Evolutionary conservation across 805 yeast species (phyloP), one percentile per base, ranked within the genome.

Genomic region (Starmerella floricola): DNA sequence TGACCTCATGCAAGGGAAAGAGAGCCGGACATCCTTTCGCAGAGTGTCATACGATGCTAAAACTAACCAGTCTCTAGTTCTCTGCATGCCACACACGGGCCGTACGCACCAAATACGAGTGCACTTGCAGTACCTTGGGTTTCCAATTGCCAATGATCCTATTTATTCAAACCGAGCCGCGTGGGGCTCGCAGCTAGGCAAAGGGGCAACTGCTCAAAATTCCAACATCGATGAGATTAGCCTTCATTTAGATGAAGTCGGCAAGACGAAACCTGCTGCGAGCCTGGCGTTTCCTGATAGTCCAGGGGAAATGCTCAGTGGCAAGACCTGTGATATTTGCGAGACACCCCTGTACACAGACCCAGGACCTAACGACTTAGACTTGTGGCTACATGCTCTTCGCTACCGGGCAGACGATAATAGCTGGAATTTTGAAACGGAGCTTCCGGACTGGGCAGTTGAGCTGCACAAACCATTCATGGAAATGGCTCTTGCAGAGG

Each of bases 101-200:
- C 69, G 98, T 56, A 85, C 96, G 0, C 98, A 88, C 60, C 98
- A 88, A 58, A 86, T 91, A 38, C 67, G 98, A 46, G 94, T 91
- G 1, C 98, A 91, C 63, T 62, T 91, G 43, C 95, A 87, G 61
- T 79, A 69, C 50, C 53, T 91, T n/a, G 96, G 96, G 0, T 72
- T 67, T 55, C 95, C 97, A 0, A 88, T 88, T 35, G 85, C 82
- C 3, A 87, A 88, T 57, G 98, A 88, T 59, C 96, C 96, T 0
- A 68, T 87, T 1, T 88, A 86, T 28, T 79, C 95, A 2, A 83
- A 82, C 53, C 72, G 69, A 13, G 59, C 62, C 15, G 77, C 84
- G 0, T 91, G 96, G 95, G 97, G 97, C 0, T 62, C 69, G 0
- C 51, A 58, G 0, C 60, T 91, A 34, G 97, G 96, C 3, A 73